phyloP scores from a whole-genome alignment of 1,139 yeast species.

The Geotrichum carabidarum region DNA sequence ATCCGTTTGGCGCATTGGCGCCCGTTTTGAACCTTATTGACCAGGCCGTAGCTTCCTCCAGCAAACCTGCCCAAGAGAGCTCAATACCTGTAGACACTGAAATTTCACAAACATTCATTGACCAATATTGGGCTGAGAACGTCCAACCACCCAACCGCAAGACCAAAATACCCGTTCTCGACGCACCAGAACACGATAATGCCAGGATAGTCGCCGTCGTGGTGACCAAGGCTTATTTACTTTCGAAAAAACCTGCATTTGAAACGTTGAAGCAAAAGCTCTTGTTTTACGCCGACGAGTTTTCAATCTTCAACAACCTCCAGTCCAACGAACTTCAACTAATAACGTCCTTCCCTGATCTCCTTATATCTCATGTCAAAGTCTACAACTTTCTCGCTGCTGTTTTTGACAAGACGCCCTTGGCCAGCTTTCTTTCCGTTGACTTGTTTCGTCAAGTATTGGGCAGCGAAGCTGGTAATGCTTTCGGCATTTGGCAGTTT shows the following conservation, averaged over 20 bases:
- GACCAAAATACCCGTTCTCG: constrained; percentile 5
- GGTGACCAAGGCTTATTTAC: constrained; percentile 23
- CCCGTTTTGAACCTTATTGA: constrained; percentile 36
- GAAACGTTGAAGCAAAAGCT: constrained; percentile 1
- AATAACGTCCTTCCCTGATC: constrained; percentile 46
- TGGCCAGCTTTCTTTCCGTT: constrained; percentile 43
- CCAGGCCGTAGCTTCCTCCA: constrained; percentile 27
- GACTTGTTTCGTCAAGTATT: constrained; percentile 45
- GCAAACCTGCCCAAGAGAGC: constrained; percentile 5
- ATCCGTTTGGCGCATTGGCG: constrained; percentile 32
- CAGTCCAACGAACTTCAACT: constrained; percentile 56
- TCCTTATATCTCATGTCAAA: constrained; percentile 48
- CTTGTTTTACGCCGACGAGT: constrained; percentile 1
- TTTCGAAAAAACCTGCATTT: background rate
- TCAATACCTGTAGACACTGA: background rate
- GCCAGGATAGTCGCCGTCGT: constrained; percentile 39
- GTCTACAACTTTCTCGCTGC: constrained; percentile 50
- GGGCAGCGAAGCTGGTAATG: constrained; percentile 66
- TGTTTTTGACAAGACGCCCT: constrained; percentile 38
- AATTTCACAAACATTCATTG: constrained; percentile 2
- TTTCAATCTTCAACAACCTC: constrained; percentile 40
- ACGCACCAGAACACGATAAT: constrained; percentile 36
- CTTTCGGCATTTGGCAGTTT: constrained; percentile 68
- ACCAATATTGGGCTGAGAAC: constrained; percentile 5
- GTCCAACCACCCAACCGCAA: background rate